These are phyloP conservation scores for Forsythia viridissima DNA, from an alignment of 257 asterid species.

Conservation along the genomic window DNA sequence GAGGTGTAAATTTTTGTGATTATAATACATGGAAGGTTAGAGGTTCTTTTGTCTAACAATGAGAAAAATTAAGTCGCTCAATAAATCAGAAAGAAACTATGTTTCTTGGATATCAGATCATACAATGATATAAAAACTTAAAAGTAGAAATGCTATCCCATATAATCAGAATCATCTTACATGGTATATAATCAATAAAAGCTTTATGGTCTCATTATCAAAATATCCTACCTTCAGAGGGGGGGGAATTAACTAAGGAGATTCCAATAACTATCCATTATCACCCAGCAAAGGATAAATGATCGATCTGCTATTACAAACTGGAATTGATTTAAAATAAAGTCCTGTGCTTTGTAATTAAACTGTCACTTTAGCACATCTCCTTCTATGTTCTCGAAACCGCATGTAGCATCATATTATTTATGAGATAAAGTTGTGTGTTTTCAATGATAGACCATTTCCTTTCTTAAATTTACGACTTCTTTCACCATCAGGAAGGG, in stretches of 20 bases:
- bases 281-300: background rate
- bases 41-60: too few species aligned
- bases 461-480: background rate
- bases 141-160: background rate
- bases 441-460: background rate
- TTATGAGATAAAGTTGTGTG: background rate
- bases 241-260: background rate
- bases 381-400: background rate
- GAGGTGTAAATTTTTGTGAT: background rate
- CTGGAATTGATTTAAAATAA: background rate
- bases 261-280: background rate
- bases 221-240: background rate
- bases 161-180: background rate
- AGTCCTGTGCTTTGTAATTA: background rate
- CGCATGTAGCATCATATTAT: background rate
- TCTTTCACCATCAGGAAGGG: conserved; percentile 9
- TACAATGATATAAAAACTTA: too few species aligned
- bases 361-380: background rate
- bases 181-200: background rate
- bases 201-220: background rate
- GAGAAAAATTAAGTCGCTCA: background rate
- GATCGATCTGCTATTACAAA: background rate
- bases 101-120: background rate
- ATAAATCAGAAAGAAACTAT: background rate
- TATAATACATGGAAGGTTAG: background rate